Evolutionary conservation across 768 basidiomycete species (phyloP), one percentile per base, ranked within the genome.

Genomic region (Rickenella mellea): DNA sequence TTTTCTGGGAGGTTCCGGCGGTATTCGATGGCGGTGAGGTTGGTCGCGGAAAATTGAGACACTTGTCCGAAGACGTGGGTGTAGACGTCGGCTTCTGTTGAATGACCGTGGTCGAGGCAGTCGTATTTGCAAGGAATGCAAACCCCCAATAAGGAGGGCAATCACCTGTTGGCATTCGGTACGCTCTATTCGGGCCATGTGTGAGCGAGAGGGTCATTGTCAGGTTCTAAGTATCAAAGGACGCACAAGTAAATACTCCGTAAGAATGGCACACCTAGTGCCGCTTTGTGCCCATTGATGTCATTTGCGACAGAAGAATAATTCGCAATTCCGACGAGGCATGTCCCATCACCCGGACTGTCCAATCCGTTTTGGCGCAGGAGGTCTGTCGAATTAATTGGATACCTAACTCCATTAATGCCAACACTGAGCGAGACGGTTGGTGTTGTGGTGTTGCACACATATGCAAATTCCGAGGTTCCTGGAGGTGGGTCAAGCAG

Each of bases 101-200:
- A n/a, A 60, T 56, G 27, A 61, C 53, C 4, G 47, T 25, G 2
- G 43, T 46, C 10, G 58, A 59, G 27, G 58, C 48, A 25, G 55
- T 60, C 0, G 60, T 44, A 0, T 55, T 55, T 2, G 50, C 39
- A 1, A 50, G 56, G 27, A 61, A 60, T 5, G 60, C 59, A 21
- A 60, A 60, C 22, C 58, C 58, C 11, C 61, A 60, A 31, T 58
- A 58, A 4, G 50, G 60, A 3, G 58, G 58, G 33, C 58, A 62
- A 25, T 39, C 26, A 3, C 35, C 56, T 3, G 54, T 60, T 5
- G 55, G 58, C 40, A 60, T 61, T 22, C 60, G 58, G 40, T 60
- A 62, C 10, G 59, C 60, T 3, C 59, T 60, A 22, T 2, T 32
- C 6, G 21, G 10, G 2, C n/a, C 5, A 19, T 14, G 25, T 7